phyloP scores from a whole-genome alignment of 2,329 filamentous ascomycete genomes.

The Fusarium penzigii region DNA sequence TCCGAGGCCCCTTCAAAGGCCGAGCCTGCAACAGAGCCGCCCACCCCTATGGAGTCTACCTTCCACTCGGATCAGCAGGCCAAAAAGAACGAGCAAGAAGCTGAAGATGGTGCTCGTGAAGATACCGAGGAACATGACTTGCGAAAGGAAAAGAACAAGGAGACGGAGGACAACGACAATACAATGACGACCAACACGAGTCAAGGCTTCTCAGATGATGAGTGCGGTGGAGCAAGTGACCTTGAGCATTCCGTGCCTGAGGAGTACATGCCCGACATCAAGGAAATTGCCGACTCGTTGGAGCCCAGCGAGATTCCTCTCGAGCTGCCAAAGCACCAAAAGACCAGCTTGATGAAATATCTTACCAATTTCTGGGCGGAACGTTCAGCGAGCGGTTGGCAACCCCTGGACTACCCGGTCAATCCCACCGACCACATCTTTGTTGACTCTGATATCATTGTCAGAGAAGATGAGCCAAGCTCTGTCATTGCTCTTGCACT shows the following conservation, averaged over 20 bases:
- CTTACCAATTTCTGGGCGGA: slow-evolving; percentile 98
- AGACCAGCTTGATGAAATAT: slow-evolving; percentile 91
- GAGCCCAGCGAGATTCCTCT: slow-evolving; percentile 63
- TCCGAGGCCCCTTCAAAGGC: slow-evolving; percentile 29
- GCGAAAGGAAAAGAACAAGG: slow-evolving; percentile 28
- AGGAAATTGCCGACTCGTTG: slow-evolving; percentile 63
- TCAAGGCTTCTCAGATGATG: slow-evolving; percentile 67
- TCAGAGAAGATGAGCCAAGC: slow-evolving; percentile 95
- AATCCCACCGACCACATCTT: slow-evolving; percentile 91
- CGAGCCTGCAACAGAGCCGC: slow-evolving; percentile 20
- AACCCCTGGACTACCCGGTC: slow-evolving; percentile 87
- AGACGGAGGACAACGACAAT: slow-evolving; percentile 33
- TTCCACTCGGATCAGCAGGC: slow-evolving; percentile 25
- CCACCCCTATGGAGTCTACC: slow-evolving; percentile 25
- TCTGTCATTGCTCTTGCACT: slow-evolving; percentile 93
- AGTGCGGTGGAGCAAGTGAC: slow-evolving; percentile 66
- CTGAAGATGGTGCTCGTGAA: slow-evolving; percentile 26
- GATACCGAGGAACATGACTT: slow-evolving; percentile 19
- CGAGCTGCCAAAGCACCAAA: slow-evolving; percentile 89
- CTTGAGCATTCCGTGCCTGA: slow-evolving; percentile 69
- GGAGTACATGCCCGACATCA: slow-evolving; percentile 64
- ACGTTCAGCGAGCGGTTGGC: slow-evolving; percentile 92
- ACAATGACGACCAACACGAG: slow-evolving; percentile 32
- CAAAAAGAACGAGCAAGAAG: slow-evolving; percentile 29
- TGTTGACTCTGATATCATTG: slow-evolving; percentile 94